Conservation (phyloP, 2,329 filamentous ascomycete genomes). For the Pseudocercospora macadamiae region DNA sequence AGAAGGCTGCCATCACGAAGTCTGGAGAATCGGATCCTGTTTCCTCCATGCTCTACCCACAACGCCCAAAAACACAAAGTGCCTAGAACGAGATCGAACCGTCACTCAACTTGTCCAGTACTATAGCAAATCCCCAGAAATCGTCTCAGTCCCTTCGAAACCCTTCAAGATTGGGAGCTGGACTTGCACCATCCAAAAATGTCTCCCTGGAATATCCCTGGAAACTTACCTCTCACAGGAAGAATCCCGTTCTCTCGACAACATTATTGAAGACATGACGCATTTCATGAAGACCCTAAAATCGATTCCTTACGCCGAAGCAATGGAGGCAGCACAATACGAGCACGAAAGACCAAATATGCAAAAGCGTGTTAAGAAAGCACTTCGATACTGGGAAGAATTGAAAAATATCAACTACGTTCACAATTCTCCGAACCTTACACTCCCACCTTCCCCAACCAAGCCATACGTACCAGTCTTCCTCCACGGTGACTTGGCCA, state of each 20-base stretch:
- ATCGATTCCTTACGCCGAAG: neutral
- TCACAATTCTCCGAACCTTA: neutral
- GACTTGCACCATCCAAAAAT: neutral
- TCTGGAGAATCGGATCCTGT: neutral
- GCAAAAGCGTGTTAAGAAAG: constrained; percentile 1
- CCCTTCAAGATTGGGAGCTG: neutral
- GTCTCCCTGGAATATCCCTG: neutral
- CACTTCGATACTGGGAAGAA: constrained; percentile 3
- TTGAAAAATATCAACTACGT: constrained; percentile 1
- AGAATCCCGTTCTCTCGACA: neutral
- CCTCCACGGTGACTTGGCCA: constrained; percentile 7
- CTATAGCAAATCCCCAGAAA: neutral
- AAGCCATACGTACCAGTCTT: neutral
- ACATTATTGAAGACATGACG: neutral
- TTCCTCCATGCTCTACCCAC: neutral
- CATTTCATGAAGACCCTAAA: neutral
- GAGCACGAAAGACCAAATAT: constrained; percentile 2
- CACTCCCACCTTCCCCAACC: too few species aligned
- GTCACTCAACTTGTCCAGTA: neutral
- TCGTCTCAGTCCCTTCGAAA: neutral
- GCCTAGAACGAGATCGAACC: neutral
- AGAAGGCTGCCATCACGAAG: constrained; percentile 7
- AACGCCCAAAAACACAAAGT: neutral
- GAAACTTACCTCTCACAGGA: neutral
- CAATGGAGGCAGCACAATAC: neutral